A percentile compares a stretch with the other conserved stretches of the same genome.
These are phyloP conservation scores for Lophium mytilinum DNA, from an alignment of 495 filamentous ascomycete genomes.

Conservation along the genomic window DNA sequence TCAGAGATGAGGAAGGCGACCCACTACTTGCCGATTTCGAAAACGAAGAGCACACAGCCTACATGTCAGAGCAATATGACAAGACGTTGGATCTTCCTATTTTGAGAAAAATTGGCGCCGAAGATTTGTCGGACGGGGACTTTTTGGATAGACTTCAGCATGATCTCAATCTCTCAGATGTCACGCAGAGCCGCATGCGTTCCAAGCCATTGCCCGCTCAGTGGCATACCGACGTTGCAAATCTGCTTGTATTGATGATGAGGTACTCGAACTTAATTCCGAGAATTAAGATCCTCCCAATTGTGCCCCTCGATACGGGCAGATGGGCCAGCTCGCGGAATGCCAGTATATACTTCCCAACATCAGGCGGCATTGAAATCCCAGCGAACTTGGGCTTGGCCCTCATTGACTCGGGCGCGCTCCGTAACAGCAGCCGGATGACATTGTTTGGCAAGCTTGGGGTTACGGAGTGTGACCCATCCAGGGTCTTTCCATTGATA, in stretches of 20 bases:
- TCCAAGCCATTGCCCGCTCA: not conserved
- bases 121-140: not conserved
- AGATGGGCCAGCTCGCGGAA: not conserved
- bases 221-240: conserved; percentile 3
- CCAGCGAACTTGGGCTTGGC: not conserved
- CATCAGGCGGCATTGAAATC: not conserved
- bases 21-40: not conserved
- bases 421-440: not conserved
- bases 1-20: not conserved
- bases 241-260: not conserved
- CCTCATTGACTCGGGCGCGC: not conserved
- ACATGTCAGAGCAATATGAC: conserved; percentile 2
- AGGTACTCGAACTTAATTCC: not conserved
- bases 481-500: conserved; percentile 1
- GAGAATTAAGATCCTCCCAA: not conserved
- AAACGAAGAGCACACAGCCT: not conserved
- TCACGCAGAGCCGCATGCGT: not conserved
- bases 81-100: not conserved
- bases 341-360: conserved; percentile 7
- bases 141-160: not conserved
- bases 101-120: not conserved
- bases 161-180: not conserved
- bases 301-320: not conserved
- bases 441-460: conserved; percentile 1
- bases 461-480: not conserved